These are phyloP conservation scores for Aspergillus ostianus DNA, from an alignment of 495 filamentous ascomycete species.

Conservation along the genomic window DNA sequence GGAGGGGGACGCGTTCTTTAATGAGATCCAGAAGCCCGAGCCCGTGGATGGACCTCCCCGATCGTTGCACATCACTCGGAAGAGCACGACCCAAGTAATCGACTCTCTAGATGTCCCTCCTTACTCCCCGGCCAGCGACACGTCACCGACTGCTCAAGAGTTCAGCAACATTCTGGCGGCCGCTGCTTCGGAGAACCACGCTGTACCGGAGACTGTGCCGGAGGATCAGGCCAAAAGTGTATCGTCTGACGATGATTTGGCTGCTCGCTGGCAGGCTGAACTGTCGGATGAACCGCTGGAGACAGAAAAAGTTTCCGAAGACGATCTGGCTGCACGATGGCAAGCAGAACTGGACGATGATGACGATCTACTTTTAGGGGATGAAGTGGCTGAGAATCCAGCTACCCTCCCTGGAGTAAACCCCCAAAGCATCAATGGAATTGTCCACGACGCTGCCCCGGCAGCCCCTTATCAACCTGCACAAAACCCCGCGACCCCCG, in stretches of 20 bases:
- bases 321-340: constrained; percentile 79
- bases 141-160: constrained; percentile 31
- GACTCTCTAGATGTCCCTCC: constrained; percentile 28
- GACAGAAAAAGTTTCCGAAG: constrained; percentile 34
- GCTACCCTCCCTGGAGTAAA: constrained; percentile 14
- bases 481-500: constrained; percentile 21
- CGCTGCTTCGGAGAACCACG: constrained; percentile 24
- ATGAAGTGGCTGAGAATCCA: constrained; percentile 44
- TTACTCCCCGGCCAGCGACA: constrained; percentile 32
- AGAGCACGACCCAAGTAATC: constrained; percentile 45
- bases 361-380: constrained; percentile 71
- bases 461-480: constrained; percentile 33
- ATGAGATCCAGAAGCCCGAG: constrained; percentile 18
- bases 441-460: constrained; percentile 6
- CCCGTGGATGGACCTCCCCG: constrained; percentile 10
- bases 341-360: constrained; percentile 76
- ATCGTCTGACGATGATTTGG: constrained; percentile 23
- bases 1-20: constrained; percentile 41
- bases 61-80: constrained; percentile 35
- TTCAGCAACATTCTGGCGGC: constrained; percentile 32
- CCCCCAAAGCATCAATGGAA: constrained; percentile 18
- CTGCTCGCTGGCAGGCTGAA: constrained; percentile 28
- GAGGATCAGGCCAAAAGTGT: constrained; percentile 19
- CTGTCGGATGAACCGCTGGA: constrained; percentile 16
- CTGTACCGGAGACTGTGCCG: constrained; percentile 30